Evolutionary conservation across 2,329 filamentous ascomycete genomes (phyloP).

Genomic region (Exophiala calicioides): DNA sequence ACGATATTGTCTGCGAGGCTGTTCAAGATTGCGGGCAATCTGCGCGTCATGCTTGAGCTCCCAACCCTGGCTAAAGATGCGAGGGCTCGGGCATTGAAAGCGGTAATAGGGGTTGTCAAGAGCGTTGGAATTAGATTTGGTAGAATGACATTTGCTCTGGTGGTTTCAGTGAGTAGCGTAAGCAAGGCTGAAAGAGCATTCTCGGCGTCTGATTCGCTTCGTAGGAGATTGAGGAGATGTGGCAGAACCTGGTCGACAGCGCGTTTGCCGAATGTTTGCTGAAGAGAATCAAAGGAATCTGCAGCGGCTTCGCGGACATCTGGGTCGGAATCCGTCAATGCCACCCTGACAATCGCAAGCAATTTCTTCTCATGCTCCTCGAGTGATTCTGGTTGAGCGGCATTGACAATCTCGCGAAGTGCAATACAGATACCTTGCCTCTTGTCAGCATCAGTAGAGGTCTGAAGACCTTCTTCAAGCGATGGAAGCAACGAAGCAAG

Average conservation of each 20-base stretch:
- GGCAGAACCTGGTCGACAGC: slow-evolving; percentile 95
- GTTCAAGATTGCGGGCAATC: slow-evolving; percentile 86
- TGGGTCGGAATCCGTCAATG: slow-evolving; percentile 82
- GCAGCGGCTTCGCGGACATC: slow-evolving; percentile 94
- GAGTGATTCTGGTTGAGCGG: slow-evolving; percentile 82
- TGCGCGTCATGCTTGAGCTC: slow-evolving; percentile 83
- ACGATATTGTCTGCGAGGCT: slow-evolving; percentile 92
- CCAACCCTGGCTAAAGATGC: slow-evolving; percentile 93
- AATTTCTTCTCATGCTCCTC: slow-evolving; percentile 95
- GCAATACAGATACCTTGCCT: slow-evolving; percentile 98
- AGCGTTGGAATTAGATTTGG: slow-evolving; percentile 95
- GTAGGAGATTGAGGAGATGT: slow-evolving; percentile 83
- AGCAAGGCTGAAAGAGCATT: slow-evolving; percentile 90
- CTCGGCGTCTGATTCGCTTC: slow-evolving; percentile 81
- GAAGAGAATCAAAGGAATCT: slow-evolving; percentile 93
- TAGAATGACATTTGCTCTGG: slow-evolving; percentile 91
- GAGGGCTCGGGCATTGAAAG: slow-evolving; percentile 91
- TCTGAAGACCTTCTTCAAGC: slow-evolving; percentile 85
- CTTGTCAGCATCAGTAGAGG: slow-evolving; percentile 84
- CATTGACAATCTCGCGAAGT: slow-evolving; percentile 86
- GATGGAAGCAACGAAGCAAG: slow-evolving; percentile 84
- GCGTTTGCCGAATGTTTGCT: slow-evolving; percentile 89
- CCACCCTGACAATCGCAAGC: slow-evolving; percentile 89
- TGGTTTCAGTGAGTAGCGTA: slow-evolving; percentile 89
- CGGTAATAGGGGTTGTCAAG: slow-evolving; percentile 82